Conservation (phyloP, 1,284 basidiomycete genomes). For the Rhodotorula glutinis region DNA sequence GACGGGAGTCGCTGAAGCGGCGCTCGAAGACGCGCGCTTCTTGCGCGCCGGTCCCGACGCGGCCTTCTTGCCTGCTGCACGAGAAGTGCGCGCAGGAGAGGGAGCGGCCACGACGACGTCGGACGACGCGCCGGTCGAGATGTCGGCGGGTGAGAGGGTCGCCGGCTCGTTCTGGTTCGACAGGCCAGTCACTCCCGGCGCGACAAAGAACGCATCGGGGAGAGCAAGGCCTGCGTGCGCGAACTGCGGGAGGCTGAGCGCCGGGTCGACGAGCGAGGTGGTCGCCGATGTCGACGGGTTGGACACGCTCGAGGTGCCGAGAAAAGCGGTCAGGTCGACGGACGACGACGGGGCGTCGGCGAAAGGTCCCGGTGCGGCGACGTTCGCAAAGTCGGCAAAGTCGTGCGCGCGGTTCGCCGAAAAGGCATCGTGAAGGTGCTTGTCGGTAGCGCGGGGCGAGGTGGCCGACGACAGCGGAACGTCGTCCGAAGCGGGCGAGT, state of each 20-base stretch:
- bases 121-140: not conserved
- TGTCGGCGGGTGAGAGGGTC: conserved; percentile 9
- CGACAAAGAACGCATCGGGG: conserved; percentile 16
- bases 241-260: conserved; percentile 23
- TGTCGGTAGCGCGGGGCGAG: conserved; percentile 2
- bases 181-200: not conserved
- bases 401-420: not conserved
- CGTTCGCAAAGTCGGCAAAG: not conserved
- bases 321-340: conserved; percentile 28
- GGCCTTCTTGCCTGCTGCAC: conserved; percentile 5
- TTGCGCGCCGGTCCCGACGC: conserved; percentile 4
- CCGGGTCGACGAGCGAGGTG: conserved; percentile 32
- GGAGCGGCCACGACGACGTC: conserved; percentile 6
- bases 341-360: conserved; percentile 12
- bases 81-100: not conserved
- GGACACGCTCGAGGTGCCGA: conserved; percentile 6
- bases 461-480: not conserved
- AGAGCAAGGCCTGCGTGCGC: conserved; percentile 7
- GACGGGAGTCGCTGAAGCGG: not conserved
- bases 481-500: conserved; percentile 55
- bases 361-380: not conserved
- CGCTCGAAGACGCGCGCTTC: conserved; percentile 13
- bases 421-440: not conserved
- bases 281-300: not conserved
- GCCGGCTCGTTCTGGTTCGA: not conserved